phyloP scores from a whole-genome alignment of 2,329 filamentous ascomycete species.

The Monilinia aucupariae region DNA sequence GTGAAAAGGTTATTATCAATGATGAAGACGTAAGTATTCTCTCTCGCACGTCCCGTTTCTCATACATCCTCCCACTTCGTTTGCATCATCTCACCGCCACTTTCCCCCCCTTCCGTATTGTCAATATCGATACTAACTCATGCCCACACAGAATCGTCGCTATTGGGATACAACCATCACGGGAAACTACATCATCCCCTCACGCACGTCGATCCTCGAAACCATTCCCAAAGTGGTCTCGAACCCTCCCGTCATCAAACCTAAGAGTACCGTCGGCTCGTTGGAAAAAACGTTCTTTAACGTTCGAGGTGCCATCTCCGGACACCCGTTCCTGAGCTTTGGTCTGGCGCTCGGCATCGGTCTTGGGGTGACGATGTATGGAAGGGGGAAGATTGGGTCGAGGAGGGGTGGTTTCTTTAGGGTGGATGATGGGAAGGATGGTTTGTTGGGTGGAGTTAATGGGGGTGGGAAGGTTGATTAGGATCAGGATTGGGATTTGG shows the following conservation, averaged over 20 bases:
- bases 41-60: background rate
- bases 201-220: slow-evolving; percentile 47
- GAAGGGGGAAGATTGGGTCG: slow-evolving; percentile 48
- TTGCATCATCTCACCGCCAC: too few species aligned
- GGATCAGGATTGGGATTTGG: too few species aligned
- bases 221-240: slow-evolving; percentile 45
- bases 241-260: slow-evolving; percentile 57
- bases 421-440: slow-evolving; percentile 58
- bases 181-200: slow-evolving; percentile 83
- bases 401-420: slow-evolving; percentile 55
- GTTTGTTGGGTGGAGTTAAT: slow-evolving; percentile 51
- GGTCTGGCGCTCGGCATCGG: slow-evolving; percentile 53
- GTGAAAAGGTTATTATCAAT: slow-evolving; percentile 91
- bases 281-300: slow-evolving; percentile 68
- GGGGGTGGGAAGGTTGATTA: slow-evolving; percentile 48
- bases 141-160: slow-evolving; percentile 69
- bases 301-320: slow-evolving; percentile 51
- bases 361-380: slow-evolving; percentile 48
- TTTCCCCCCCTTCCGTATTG: background rate
- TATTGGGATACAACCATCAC: slow-evolving; percentile 94
- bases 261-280: slow-evolving; percentile 71
- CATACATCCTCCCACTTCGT: fast-evolving
- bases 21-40: slow-evolving; percentile 78
- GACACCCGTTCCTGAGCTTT: slow-evolving; percentile 54
- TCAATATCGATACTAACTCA: slow-evolving; percentile 18